Evolutionary conservation across 768 basidiomycete genomes (phyloP), one percentile per base, ranked within the genome.

Genomic region (Pleurotus ostreatus): DNA sequence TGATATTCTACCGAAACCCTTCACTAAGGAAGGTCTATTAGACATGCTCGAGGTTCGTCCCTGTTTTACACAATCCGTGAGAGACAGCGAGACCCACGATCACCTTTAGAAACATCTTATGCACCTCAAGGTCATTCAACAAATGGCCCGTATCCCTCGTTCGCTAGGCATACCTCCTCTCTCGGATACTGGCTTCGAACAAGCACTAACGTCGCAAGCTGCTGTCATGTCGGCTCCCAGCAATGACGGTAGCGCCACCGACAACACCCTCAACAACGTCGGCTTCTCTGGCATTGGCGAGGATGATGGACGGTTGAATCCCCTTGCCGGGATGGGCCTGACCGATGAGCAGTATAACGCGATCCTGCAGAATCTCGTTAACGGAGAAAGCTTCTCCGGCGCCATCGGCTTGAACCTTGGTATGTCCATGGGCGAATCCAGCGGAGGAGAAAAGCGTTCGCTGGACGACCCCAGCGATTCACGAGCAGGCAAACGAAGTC

Each of bases 1-100:
- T 70, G 95, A 98, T 71, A 89, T 97, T 56, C 75, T 98, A 15
- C 90, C 94, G 6, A 98, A 98, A 70, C 96, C 96, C 2, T 98
- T 98, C 73, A 96, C 92, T n/a, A 92, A 93, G 68, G 86, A 94
- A 66, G 89, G 90, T 13, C 74, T 98, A 26, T 73, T 95, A 46
- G 86, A 88, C 60, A 94, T 98, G 85, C 86, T 98, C 59, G 96
- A 98, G 74, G 90, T 91, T 53, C 23, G 65, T 63, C 48, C 23
- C 22, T 53, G 37, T 9, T 20, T 22, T n/a, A 26, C 39, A 3
- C 30, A 34, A 34, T 34, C 30, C 9, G 8, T 34, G 30, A 34
- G 30, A 11, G 30, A 34, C 8, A 9, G 30, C 30, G 30, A 34
- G 30, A 34, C 30, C 30, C 30, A 34, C 30, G 30, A 34, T 20